phyloP scores from a whole-genome alignment of 129 eudicot species.

The Pittosporum tobira region DNA sequence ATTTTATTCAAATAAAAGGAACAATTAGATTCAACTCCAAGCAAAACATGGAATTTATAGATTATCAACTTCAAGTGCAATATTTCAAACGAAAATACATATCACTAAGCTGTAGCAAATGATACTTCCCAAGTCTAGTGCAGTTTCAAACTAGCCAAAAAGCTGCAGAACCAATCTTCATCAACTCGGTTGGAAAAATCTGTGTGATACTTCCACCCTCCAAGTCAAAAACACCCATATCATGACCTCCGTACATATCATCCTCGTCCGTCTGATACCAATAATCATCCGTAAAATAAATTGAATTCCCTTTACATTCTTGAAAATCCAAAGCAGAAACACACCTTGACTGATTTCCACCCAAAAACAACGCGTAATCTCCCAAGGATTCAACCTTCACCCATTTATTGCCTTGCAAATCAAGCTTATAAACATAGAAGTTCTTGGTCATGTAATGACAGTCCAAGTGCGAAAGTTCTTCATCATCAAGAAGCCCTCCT shows the following conservation, averaged over 20 bases:
- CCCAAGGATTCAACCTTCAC: not conserved
- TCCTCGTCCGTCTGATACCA: not conserved
- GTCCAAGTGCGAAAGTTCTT: slow-evolving; percentile 1
- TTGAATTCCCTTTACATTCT: not conserved
- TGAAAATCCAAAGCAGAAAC: not conserved
- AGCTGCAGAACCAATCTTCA: slow-evolving; percentile 2
- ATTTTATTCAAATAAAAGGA: too few species aligned
- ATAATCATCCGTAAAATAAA: slow-evolving; percentile 15
- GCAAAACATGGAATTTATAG: too few species aligned
- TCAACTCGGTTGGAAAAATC: not conserved
- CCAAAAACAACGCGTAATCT: slow-evolving; percentile 1
- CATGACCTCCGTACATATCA: slow-evolving; percentile 15
- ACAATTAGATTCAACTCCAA: too few species aligned
- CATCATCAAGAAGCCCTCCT: slow-evolving; percentile 3
- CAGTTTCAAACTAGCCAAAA: not conserved
- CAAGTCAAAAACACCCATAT: slow-evolving; percentile 15
- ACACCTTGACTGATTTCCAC: slow-evolving; percentile 9
- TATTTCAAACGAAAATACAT: too few species aligned
- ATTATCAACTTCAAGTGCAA: too few species aligned
- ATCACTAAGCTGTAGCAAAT: too few species aligned
- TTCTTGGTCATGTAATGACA: slow-evolving; percentile 16
- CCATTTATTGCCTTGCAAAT: not conserved
- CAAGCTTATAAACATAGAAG: slow-evolving; percentile 6
- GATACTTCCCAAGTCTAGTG: too few species aligned
- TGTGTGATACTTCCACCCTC: not conserved